A percentile compares a stretch with the other conserved stretches of the same genome.
Conservation (phyloP, 2,329 filamentous ascomycete species). For the Trichophyton schoenleinii region DNA sequence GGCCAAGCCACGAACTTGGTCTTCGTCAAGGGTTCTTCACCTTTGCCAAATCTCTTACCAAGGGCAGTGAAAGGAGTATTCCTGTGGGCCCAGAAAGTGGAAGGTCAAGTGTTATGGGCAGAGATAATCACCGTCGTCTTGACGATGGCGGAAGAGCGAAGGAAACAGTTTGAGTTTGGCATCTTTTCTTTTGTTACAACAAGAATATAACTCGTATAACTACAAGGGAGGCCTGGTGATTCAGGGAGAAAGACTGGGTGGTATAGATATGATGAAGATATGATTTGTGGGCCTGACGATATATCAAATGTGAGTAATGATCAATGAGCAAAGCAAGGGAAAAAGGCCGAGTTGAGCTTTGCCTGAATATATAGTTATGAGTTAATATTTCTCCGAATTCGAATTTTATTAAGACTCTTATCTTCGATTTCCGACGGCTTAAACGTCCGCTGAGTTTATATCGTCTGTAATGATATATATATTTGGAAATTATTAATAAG, state of each 20-base stretch:
- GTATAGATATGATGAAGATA: neutral
- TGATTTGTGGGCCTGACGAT: neutral
- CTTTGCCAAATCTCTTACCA: constrained; percentile 20
- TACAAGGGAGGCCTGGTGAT: neutral
- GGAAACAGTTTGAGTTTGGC: constrained; percentile 2
- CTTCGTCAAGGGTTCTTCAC: constrained; percentile 24
- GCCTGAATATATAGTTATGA: neutral
- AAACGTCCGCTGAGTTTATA: too few species aligned
- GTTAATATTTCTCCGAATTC: neutral
- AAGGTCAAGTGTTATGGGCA: constrained; percentile 9
- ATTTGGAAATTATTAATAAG: too few species aligned
- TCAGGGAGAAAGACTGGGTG: neutral
- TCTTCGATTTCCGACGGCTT: too few species aligned
- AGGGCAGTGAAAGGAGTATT: constrained; percentile 18
- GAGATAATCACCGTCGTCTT: constrained; percentile 1
- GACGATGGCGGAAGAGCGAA: neutral
- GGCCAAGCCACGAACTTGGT: constrained; percentile 17
- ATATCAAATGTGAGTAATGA: neutral
- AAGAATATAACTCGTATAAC: neutral
- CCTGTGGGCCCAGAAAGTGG: constrained; percentile 8
- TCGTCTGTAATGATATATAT: too few species aligned
- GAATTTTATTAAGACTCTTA: neutral
- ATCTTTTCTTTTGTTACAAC: too few species aligned
- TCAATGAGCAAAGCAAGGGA: neutral
- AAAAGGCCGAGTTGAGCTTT: neutral